Evolutionary conservation across 805 yeast genomes (phyloP).

Genomic region (Sungouiella blattae): DNA sequence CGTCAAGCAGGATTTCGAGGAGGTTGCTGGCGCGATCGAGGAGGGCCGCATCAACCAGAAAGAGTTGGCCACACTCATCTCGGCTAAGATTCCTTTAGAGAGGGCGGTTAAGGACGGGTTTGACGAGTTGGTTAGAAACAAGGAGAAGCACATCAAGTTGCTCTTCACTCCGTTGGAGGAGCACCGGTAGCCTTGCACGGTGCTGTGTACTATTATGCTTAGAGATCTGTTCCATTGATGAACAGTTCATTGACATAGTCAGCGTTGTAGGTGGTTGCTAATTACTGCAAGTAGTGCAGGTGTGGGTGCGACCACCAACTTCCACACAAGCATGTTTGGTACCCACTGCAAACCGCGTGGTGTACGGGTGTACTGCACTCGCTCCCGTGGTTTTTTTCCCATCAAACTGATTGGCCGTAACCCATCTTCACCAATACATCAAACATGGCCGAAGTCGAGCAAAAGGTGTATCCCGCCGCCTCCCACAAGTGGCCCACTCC

Average conservation of each 20-base stretch:
- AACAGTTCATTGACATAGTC: too few relatives aligned
- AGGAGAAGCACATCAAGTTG: conserved; percentile 54
- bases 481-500: conserved; percentile 41
- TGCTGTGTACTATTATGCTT: too few relatives aligned
- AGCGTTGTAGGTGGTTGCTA: too few relatives aligned
- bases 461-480: conserved; percentile 30
- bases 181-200: background rate
- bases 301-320: too few relatives aligned
- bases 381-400: conserved; percentile 12
- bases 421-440: background rate
- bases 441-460: conserved; percentile 21
- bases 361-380: conserved; percentile 12
- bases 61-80: conserved; percentile 46
- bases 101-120: conserved; percentile 55
- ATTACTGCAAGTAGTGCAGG: too few relatives aligned
- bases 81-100: conserved; percentile 48
- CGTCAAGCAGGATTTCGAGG: conserved; percentile 52
- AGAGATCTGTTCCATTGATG: too few relatives aligned
- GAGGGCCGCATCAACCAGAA: conserved; percentile 44
- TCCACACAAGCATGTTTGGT: too few relatives aligned
- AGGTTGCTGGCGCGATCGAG: conserved; percentile 50
- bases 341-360: too few relatives aligned
- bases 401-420: conserved; percentile 14
- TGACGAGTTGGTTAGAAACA: conserved; percentile 46
- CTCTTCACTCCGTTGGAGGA: conserved; percentile 40